These are phyloP conservation scores for Oryza meyeriana DNA, from an alignment of 176 grass and related monocot species.

Conservation along the genomic window DNA sequence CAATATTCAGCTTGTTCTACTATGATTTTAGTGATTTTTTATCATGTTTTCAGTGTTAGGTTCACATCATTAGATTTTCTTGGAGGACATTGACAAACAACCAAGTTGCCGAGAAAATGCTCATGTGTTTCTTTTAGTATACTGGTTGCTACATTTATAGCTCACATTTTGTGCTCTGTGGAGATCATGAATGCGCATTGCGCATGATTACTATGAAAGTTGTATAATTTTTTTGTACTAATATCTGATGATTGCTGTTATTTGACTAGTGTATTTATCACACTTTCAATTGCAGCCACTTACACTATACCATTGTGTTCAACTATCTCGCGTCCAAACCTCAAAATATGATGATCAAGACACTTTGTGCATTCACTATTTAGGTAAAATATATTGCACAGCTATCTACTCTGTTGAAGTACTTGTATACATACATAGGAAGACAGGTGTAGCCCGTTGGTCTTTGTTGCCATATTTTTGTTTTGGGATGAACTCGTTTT, in stretches of 20 bases:
- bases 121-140: not conserved
- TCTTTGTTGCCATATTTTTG: not conserved
- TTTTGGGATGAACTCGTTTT: not conserved
- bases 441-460: not conserved
- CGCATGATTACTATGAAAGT: not conserved
- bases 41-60: not conserved
- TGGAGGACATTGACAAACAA: not conserved
- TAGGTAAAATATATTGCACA: conserved; percentile 64
- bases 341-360: conserved; percentile 46
- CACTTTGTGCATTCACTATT: conserved; percentile 78
- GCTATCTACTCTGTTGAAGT: conserved; percentile 15
- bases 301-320: conserved; percentile 78
- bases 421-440: not conserved
- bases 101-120: not conserved
- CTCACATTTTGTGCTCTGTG: not conserved
- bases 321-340: conserved; percentile 46
- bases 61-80: not conserved
- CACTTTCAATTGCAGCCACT: conserved; percentile 60
- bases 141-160: not conserved
- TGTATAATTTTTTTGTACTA: not conserved
- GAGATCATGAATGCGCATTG: not conserved
- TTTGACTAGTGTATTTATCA: not conserved
- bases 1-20: too few relatives aligned
- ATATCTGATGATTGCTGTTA: not conserved
- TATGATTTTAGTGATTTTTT: too few relatives aligned